These are phyloP conservation scores for Ogataea henricii DNA, from an alignment of 805 yeast genomes.

Conservation along the genomic window DNA sequence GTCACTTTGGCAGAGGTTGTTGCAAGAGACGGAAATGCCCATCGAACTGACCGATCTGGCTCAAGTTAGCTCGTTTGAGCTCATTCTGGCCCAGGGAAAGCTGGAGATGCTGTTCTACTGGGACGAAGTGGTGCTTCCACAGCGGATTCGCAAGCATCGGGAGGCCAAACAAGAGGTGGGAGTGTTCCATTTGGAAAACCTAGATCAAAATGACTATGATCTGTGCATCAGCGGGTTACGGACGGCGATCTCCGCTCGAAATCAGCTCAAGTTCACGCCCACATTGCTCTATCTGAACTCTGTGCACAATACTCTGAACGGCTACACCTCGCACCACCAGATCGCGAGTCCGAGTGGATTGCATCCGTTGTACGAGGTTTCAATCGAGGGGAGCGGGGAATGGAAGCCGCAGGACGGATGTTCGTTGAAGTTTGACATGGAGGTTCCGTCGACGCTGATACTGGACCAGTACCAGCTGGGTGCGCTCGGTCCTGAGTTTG, in stretches of 20 bases:
- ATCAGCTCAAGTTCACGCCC: slow-evolving; percentile 19
- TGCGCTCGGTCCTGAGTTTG: slow-evolving; percentile 5
- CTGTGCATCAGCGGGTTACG: slow-evolving; percentile 26
- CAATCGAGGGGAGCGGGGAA: neutral
- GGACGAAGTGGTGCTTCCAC: slow-evolving; percentile 19
- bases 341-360: slow-evolving; percentile 24
- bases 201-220: slow-evolving; percentile 22
- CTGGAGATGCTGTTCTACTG: slow-evolving; percentile 23
- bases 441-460: slow-evolving; percentile 29
- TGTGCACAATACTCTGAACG: slow-evolving; percentile 20
- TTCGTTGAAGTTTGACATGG: slow-evolving; percentile 24
- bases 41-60: slow-evolving; percentile 19
- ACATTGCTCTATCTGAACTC: slow-evolving; percentile 29
- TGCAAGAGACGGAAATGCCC: slow-evolving; percentile 18
- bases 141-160: slow-evolving; percentile 7
- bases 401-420: slow-evolving; percentile 7
- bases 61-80: slow-evolving; percentile 20
- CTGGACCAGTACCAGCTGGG: slow-evolving; percentile 32
- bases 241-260: slow-evolving; percentile 9
- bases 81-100: slow-evolving; percentile 19
- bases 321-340: slow-evolving; percentile 19
- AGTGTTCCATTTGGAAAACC: slow-evolving; percentile 20
- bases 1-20: slow-evolving; percentile 23
- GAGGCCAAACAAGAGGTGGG: slow-evolving; percentile 24
- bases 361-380: slow-evolving; percentile 31